Conservation (phyloP, 2,329 filamentous ascomycete species). For the Phyllosticta capitalensis region DNA sequence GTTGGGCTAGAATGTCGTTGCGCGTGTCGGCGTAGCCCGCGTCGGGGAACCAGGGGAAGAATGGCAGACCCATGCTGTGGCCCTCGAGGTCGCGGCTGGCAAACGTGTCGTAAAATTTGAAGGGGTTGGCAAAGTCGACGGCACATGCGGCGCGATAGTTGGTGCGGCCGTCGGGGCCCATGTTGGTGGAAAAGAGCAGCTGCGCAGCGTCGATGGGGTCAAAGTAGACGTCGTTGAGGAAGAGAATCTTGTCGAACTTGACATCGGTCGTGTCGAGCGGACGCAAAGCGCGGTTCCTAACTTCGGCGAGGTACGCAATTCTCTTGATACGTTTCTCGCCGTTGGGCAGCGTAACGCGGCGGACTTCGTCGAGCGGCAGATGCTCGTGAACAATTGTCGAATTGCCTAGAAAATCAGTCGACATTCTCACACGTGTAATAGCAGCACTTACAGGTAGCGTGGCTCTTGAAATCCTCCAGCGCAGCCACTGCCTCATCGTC, state of each 20-base stretch:
- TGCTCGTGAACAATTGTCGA: slow-evolving; percentile 49
- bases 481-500: slow-evolving; percentile 47
- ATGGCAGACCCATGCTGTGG: slow-evolving; percentile 51
- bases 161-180: slow-evolving; percentile 40
- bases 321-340: slow-evolving; percentile 58
- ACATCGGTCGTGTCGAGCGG: slow-evolving; percentile 48
- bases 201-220: slow-evolving; percentile 50
- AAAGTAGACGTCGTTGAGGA: slow-evolving; percentile 59
- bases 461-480: slow-evolving; percentile 43
- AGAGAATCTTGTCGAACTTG: slow-evolving; percentile 51
- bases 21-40: slow-evolving; percentile 44
- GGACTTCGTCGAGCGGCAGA: slow-evolving; percentile 47
- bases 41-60: slow-evolving; percentile 58
- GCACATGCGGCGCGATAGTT: slow-evolving; percentile 61
- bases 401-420: slow-evolving; percentile 24
- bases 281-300: slow-evolving; percentile 59
- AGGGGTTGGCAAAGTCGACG: slow-evolving; percentile 58
- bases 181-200: slow-evolving; percentile 55
- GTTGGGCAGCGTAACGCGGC: slow-evolving; percentile 51
- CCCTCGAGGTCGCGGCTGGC: slow-evolving; percentile 60
- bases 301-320: slow-evolving; percentile 63
- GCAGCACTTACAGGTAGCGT: slow-evolving; percentile 33
- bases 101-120: slow-evolving; percentile 65
- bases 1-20: slow-evolving; percentile 51
- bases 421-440: not conserved